These are phyloP conservation scores for Urochloa ruziziensis DNA, from an alignment of 176 grass and related monocot genomes.

Conservation along the genomic window DNA sequence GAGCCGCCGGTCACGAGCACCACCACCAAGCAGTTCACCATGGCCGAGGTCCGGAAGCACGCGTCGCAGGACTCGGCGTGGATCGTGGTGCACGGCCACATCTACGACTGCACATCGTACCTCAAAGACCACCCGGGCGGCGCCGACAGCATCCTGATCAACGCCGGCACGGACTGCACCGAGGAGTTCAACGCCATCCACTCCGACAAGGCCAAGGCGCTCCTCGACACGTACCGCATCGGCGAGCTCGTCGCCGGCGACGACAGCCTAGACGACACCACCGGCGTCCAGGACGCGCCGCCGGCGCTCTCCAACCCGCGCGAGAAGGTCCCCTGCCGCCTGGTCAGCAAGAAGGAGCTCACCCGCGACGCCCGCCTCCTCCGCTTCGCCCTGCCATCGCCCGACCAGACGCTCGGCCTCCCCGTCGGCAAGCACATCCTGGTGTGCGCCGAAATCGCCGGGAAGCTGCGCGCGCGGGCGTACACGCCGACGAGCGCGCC, in stretches of 20 bases:
- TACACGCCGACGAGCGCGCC: conserved; percentile 81
- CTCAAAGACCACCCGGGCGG: conserved; percentile 86
- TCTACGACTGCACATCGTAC: conserved; percentile 84
- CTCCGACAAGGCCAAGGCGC: conserved; percentile 76
- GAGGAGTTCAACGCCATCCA: conserved; percentile 97
- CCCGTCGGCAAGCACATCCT: conserved; percentile 88
- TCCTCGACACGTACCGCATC: conserved; percentile 71
- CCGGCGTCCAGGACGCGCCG: no score
- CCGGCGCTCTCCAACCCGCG: conserved; percentile 63
- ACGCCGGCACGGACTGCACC: conserved; percentile 85
- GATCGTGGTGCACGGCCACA: conserved; percentile 83
- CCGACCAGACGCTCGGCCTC: conserved; percentile 65
- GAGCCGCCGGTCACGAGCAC: background rate
- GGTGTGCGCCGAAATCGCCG: conserved; percentile 58
- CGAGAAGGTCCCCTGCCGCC: conserved; percentile 66
- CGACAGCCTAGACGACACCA: no score
- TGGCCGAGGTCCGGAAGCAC: conserved; percentile 78
- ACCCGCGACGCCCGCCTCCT: conserved; percentile 73
- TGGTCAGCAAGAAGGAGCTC: conserved; percentile 56
- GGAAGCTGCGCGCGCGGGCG: conserved; percentile 70
- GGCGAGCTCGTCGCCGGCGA: conserved; percentile 74
- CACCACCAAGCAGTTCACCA: conserved; percentile 36
- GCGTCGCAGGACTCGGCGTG: conserved; percentile 60
- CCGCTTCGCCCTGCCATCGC: conserved; percentile 60
- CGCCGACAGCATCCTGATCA: conserved; percentile 92